phyloP scores from a whole-genome alignment of 768 basidiomycete species.

The Mycena rebaudengoi region DNA sequence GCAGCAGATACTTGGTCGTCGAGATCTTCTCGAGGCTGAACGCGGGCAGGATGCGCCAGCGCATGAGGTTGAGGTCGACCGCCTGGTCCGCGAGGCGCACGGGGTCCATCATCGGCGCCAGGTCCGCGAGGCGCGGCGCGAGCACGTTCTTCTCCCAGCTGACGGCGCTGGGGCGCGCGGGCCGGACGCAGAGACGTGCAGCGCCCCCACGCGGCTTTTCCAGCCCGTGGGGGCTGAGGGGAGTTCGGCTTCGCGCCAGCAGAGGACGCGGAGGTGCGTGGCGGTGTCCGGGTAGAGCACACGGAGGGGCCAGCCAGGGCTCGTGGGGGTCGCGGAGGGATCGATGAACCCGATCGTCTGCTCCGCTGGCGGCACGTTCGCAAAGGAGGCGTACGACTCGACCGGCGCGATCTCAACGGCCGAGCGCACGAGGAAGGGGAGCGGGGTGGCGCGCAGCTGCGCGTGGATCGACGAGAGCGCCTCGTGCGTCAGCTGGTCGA shows the following conservation, averaged over 20 bases:
- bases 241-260: slow-evolving; percentile 76
- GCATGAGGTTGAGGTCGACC: slow-evolving; percentile 98
- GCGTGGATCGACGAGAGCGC: slow-evolving; percentile 58
- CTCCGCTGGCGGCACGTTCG: slow-evolving; percentile 44
- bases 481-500: slow-evolving; percentile 50
- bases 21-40: slow-evolving; percentile 91
- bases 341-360: slow-evolving; percentile 77
- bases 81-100: slow-evolving; percentile 91
- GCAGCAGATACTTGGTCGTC: slow-evolving; percentile 78
- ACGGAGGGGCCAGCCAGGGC: slow-evolving; percentile 92
- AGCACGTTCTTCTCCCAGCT: slow-evolving; percentile 96
- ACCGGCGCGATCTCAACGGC: slow-evolving; percentile 57
- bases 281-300: slow-evolving; percentile 62
- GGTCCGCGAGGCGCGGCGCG: slow-evolving; percentile 89
- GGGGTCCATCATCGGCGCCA: slow-evolving; percentile 99
- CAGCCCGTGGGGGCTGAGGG: slow-evolving; percentile 53
- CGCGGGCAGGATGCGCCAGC: slow-evolving; percentile 92
- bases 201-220: slow-evolving; percentile 70
- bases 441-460: slow-evolving; percentile 43
- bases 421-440: slow-evolving; percentile 71
- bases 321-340: slow-evolving; percentile 77
- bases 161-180: slow-evolving; percentile 66
- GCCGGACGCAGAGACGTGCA: slow-evolving; percentile 43
- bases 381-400: slow-evolving; percentile 62
- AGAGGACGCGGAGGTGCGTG: slow-evolving; percentile 67